Conservation (phyloP, 2,329 filamentous ascomycete species). For the Ophiocordyceps australis region DNA sequence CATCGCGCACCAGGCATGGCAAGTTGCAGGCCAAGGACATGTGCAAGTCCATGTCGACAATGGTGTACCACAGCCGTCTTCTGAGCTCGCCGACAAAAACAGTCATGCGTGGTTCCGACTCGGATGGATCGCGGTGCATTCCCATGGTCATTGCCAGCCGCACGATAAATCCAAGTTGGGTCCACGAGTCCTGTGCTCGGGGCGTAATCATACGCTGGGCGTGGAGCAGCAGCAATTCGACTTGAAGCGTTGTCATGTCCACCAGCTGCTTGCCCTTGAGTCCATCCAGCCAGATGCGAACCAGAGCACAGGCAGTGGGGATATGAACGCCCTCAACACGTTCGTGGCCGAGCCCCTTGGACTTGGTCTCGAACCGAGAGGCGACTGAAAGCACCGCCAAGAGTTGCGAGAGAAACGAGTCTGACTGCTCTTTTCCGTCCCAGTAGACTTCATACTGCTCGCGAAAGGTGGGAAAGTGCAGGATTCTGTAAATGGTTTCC, state of each 20-base stretch:
- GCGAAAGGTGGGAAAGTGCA: constrained; percentile 32
- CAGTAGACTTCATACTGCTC: constrained; percentile 32
- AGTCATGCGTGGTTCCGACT: constrained; percentile 28
- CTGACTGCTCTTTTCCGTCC: constrained; percentile 24
- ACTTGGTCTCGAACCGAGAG: constrained; percentile 31
- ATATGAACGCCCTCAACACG: constrained; percentile 35
- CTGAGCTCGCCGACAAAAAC: constrained; percentile 33
- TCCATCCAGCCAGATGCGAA: constrained; percentile 32
- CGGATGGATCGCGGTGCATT: constrained; percentile 35
- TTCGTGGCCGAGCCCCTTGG: constrained; percentile 29
- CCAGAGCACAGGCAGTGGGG: constrained; percentile 35
- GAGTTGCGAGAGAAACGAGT: constrained; percentile 34
- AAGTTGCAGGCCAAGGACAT: constrained; percentile 32
- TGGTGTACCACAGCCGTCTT: constrained; percentile 36
- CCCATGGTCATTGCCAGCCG: constrained; percentile 42
- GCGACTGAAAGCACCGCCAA: constrained; percentile 33
- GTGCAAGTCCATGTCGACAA: constrained; percentile 37
- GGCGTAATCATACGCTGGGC: constrained; percentile 32
- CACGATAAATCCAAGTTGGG: constrained; percentile 33
- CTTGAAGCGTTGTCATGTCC: constrained; percentile 33
- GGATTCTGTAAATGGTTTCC: constrained; percentile 32
- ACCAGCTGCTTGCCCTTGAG: constrained; percentile 32
- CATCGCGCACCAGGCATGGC: constrained; percentile 30
- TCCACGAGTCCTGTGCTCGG: constrained; percentile 32
- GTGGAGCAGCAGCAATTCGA: constrained; percentile 32